phyloP scores from a whole-genome alignment of 305 asterid species.

The Fraxinus sp. region DNA sequence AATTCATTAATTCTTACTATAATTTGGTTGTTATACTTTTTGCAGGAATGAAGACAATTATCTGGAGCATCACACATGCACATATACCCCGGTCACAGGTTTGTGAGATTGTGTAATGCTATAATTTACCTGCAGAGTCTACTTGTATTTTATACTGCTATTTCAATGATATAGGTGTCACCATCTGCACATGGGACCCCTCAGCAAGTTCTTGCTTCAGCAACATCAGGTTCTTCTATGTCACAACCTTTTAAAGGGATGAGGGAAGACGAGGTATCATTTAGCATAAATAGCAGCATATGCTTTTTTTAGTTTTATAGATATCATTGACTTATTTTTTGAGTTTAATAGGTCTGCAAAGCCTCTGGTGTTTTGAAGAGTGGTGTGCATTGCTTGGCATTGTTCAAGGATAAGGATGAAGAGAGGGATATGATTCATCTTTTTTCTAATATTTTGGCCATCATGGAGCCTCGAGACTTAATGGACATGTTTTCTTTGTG shows the following conservation, averaged over 20 bases:
- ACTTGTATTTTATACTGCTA: conserved; percentile 18
- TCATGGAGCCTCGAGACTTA: conserved; percentile 96
- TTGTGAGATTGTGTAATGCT: conserved; percentile 22
- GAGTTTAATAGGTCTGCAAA: conserved; percentile 80
- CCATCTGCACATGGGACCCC: conserved; percentile 89
- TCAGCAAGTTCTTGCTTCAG: conserved; percentile 71
- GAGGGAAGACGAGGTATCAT: conserved; percentile 96
- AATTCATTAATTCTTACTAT: conserved; percentile 11
- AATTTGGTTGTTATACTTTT: conserved; percentile 18
- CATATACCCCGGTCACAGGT: conserved; percentile 98
- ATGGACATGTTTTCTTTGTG: conserved; percentile 99
- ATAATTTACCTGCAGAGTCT: conserved; percentile 20
- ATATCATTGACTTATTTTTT: conserved; percentile 30
- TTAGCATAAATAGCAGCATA: conserved; percentile 19
- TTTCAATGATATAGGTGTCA: conserved; percentile 60
- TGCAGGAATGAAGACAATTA: conserved; percentile 98
- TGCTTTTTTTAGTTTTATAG: conserved; percentile 16
- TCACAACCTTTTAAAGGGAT: conserved; percentile 85
- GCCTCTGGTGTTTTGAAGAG: conserved; percentile 97
- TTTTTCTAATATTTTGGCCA: conserved; percentile 89
- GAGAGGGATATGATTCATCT: conserved; percentile 95
- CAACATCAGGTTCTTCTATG: conserved; percentile 64
- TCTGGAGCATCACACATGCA: conserved; percentile 99
- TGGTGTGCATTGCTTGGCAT: conserved; percentile 95
- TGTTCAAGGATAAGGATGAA: conserved; percentile 96